Conservation (phyloP, 352 stramenopile genomes). For the Elongisporangium anandrum region DNA sequence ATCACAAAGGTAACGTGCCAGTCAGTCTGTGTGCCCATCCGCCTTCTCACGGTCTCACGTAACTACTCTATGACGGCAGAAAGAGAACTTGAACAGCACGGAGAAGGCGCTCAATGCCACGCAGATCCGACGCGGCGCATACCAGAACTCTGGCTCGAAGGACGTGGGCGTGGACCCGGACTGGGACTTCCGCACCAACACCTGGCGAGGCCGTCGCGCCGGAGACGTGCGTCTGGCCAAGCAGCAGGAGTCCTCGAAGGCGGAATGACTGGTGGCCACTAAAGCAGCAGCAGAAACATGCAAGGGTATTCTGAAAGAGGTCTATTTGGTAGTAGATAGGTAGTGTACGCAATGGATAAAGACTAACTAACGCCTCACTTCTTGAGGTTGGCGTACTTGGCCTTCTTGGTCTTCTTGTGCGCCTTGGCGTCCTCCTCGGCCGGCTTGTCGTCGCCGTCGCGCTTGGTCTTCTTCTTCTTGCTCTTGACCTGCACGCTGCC, state of each 20-base stretch:
- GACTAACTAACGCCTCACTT: conserved; percentile 11
- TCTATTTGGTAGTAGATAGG: not conserved
- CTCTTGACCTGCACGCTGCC: conserved; percentile 83
- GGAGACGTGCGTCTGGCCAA: conserved; percentile 21
- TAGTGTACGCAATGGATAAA: not conserved
- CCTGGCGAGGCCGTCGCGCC: conserved; percentile 48
- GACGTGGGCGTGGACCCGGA: conserved; percentile 79
- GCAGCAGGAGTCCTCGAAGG: conserved; percentile 6
- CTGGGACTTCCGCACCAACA: conserved; percentile 73
- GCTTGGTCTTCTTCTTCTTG: conserved; percentile 67
- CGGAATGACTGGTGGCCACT: not conserved
- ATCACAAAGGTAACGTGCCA: conserved; percentile 56
- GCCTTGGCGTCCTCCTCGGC: conserved; percentile 27
- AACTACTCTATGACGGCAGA: conserved; percentile 11
- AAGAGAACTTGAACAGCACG: conserved; percentile 52
- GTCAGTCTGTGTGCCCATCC: not conserved
- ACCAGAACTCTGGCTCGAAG: conserved; percentile 75
- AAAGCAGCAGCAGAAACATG: conserved; percentile 1
- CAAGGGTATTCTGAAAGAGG: not conserved
- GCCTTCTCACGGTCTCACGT: not conserved
- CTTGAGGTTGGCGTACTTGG: conserved; percentile 77
- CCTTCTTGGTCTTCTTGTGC: conserved; percentile 54
- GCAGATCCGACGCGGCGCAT: conserved; percentile 75
- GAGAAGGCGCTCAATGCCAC: conserved; percentile 58
- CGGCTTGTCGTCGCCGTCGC: conserved; percentile 34